phyloP scores from a whole-genome alignment of 768 basidiomycete genomes.

The Sutorius australiensis region DNA sequence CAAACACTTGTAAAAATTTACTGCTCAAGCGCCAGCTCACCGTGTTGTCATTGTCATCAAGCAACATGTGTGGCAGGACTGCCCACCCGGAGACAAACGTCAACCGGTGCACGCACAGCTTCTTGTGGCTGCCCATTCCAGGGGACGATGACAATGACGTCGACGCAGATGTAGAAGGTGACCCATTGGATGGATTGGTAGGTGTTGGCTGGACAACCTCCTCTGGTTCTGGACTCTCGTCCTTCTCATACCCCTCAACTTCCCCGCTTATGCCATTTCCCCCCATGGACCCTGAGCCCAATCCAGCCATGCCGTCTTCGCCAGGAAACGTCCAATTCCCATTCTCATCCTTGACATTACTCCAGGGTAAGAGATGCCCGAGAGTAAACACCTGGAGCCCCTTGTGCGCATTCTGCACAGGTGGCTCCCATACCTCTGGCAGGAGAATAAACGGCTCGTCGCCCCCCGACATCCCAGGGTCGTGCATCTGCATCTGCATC shows the following conservation, averaged over 20 bases:
- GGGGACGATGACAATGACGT: conserved; percentile 8
- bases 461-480: conserved; percentile 23
- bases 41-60: conserved; percentile 95
- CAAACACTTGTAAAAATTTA: conserved; percentile 94
- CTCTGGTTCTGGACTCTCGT: conserved; percentile 29
- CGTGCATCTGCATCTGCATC: conserved; percentile 44
- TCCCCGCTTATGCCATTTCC: conserved; percentile 16
- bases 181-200: conserved; percentile 18
- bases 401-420: conserved; percentile 42
- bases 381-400: conserved; percentile 79
- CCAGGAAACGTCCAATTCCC: conserved; percentile 62
- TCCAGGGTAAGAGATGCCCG: conserved; percentile 67
- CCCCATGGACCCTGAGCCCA: conserved; percentile 10
- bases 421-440: conserved; percentile 25
- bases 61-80: conserved; percentile 82
- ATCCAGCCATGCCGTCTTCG: conserved; percentile 13
- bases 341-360: conserved; percentile 44
- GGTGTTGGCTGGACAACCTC: conserved; percentile 42
- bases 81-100: conserved; percentile 90
- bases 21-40: conserved; percentile 84
- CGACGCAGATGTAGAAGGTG: conserved; percentile 16
- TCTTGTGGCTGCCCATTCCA: conserved; percentile 29
- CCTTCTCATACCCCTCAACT: conserved; percentile 23
- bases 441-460: conserved; percentile 29
- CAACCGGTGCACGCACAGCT: conserved; percentile 65